Evolutionary conservation across 1,284 basidiomycete species (phyloP).

Genomic region (Ceratobasidium theobromae): DNA sequence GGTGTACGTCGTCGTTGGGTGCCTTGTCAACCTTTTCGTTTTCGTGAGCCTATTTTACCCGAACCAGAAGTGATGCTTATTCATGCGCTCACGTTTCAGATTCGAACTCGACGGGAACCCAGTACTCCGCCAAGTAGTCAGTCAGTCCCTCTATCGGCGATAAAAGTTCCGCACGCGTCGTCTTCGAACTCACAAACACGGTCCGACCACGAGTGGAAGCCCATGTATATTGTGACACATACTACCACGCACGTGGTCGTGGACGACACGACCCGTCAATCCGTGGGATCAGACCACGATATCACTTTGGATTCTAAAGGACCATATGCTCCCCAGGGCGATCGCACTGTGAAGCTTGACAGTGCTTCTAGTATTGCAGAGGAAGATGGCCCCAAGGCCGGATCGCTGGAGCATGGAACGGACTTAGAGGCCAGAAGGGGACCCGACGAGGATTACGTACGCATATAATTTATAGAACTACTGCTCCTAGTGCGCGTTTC

Average conservation of each 20-base stretch:
- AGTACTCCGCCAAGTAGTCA: constrained; percentile 4
- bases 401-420: not conserved
- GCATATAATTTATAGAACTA: no score
- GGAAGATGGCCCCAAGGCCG: not conserved
- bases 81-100: not conserved
- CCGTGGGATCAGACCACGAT: not conserved
- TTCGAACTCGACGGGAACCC: constrained; percentile 13
- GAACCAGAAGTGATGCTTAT: not conserved
- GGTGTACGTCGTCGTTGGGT: constrained; percentile 12
- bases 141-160: constrained; percentile 4
- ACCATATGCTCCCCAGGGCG: not conserved
- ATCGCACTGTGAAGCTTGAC: not conserved
- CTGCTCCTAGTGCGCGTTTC: no score
- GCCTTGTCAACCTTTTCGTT: constrained; percentile 19
- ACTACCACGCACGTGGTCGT: constrained; percentile 22
- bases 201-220: constrained; percentile 5
- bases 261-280: constrained; percentile 3
- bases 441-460: no score
- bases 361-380: constrained; percentile 7
- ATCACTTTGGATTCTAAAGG: not conserved
- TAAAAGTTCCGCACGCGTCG: constrained; percentile 6
- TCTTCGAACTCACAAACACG: not conserved
- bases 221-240: constrained; percentile 15
- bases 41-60: not conserved
- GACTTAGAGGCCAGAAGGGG: not conserved